Evolutionary conservation across 306 rosid genomes (phyloP).

Genomic region (Trifolium fragiferum): DNA sequence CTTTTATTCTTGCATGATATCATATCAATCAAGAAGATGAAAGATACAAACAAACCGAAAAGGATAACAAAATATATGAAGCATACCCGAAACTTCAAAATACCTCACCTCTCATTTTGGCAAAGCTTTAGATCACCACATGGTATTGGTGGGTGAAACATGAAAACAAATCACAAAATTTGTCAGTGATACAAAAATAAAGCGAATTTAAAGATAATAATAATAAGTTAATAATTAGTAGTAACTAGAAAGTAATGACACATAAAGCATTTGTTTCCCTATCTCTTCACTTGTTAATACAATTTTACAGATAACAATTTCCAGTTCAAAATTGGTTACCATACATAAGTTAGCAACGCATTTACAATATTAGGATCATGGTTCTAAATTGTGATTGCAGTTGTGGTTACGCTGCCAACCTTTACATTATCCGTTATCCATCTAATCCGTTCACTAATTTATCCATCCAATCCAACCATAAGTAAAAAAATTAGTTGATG

Average conservation of each 20-base stretch:
- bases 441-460: too few species aligned
- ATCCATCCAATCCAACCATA: too few species aligned
- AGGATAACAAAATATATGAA: too few species aligned
- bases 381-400: not conserved
- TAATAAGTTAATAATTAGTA: not conserved
- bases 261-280: conserved; percentile 2
- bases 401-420: too few species aligned
- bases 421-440: too few species aligned
- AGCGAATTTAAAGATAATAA: conserved; percentile 28
- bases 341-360: not conserved
- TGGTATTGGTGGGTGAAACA: conserved; percentile 16
- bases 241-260: conserved; percentile 24
- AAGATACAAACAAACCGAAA: too few species aligned
- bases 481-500: too few species aligned
- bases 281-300: conserved; percentile 21
- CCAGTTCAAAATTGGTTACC: conserved; percentile 21
- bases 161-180: conserved; percentile 50
- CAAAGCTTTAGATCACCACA: conserved; percentile 50
- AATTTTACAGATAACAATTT: conserved; percentile 7
- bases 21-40: too few species aligned
- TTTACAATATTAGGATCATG: not conserved
- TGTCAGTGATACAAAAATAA: conserved; percentile 44
- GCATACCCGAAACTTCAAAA: conserved; percentile 40
- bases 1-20: too few species aligned
- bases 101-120: conserved; percentile 88